Conservation (phyloP, 768 basidiomycete species). For the Mycena capillaripes region DNA sequence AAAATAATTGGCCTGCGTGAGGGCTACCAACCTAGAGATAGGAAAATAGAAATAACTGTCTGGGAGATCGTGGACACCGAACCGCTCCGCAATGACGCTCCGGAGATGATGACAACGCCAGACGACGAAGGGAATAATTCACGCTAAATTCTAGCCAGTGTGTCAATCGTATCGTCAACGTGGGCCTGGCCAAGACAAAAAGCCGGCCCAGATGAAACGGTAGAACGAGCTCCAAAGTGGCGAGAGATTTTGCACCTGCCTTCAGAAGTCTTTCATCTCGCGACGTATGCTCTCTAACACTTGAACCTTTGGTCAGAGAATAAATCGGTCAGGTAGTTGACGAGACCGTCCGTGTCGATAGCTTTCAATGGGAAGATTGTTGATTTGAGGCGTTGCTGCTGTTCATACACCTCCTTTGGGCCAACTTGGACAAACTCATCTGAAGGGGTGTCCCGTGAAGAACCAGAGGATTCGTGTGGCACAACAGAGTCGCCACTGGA, state of each 20-base stretch:
- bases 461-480: background rate
- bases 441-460: background rate
- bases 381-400: slow-evolving; percentile 6
- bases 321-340: background rate
- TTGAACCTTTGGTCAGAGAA: slow-evolving; percentile 30
- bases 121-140: slow-evolving; percentile 1
- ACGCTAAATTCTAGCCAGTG: background rate
- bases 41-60: slow-evolving; percentile 4
- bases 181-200: background rate
- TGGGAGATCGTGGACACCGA: background rate
- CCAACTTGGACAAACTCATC: slow-evolving; percentile 7
- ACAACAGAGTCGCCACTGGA: slow-evolving; percentile 5
- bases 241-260: background rate
- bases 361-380: background rate
- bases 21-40: background rate
- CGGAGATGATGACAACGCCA: background rate
- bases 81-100: background rate
- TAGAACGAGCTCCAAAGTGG: background rate
- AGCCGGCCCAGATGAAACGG: background rate
- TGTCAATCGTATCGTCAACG: slow-evolving; percentile 7
- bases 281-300: slow-evolving; percentile 48
- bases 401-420: background rate
- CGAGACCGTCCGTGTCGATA: background rate
- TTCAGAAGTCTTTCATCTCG: slow-evolving; percentile 40
- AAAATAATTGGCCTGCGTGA: background rate